Conservation (phyloP, 1,284 basidiomycete species). For the Cutaneotrichosporon dermatis region DNA sequence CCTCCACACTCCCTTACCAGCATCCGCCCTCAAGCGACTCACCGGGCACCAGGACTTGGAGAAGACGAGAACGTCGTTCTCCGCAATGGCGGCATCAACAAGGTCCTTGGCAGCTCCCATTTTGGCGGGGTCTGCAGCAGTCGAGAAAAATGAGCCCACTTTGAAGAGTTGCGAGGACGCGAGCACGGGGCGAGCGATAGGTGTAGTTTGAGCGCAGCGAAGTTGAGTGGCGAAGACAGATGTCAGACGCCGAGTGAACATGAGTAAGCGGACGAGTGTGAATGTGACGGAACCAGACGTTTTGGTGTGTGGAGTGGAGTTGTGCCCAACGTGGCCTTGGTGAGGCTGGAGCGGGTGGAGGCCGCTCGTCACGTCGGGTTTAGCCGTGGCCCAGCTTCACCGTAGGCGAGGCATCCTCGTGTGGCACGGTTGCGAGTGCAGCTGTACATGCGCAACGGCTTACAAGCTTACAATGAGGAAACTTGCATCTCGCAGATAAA, state of each 20-base stretch:
- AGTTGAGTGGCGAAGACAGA: conserved; percentile 7
- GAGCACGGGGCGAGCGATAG: neutral
- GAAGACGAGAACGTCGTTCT: conserved; percentile 47
- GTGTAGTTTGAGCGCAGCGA: conserved; percentile 7
- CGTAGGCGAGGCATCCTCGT: too few species aligned
- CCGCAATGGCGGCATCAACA: conserved; percentile 44
- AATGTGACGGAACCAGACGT: neutral
- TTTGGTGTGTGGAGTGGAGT: too few species aligned
- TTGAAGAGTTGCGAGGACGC: conserved; percentile 19
- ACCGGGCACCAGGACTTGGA: conserved; percentile 49
- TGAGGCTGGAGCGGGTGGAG: too few species aligned
- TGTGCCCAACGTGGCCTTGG: too few species aligned
- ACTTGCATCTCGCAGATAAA: too few species aligned
- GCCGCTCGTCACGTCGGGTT: too few species aligned
- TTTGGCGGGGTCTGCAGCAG: conserved; percentile 26
- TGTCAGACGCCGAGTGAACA: conserved; percentile 30
- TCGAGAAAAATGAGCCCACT: conserved; percentile 44
- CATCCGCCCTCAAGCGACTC: conserved; percentile 17
- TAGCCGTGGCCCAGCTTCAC: too few species aligned
- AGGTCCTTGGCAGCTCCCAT: conserved; percentile 38
- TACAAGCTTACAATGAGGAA: too few species aligned
- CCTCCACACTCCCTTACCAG: neutral
- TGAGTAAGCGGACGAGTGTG: conserved; percentile 4
- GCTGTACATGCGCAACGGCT: too few species aligned
- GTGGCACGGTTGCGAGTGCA: too few species aligned